Evolutionary conservation across 192 early-diverging fungal genomes (phyloP), one percentile per base, ranked within the genome.

Genomic region (Coemansia furcata): DNA sequence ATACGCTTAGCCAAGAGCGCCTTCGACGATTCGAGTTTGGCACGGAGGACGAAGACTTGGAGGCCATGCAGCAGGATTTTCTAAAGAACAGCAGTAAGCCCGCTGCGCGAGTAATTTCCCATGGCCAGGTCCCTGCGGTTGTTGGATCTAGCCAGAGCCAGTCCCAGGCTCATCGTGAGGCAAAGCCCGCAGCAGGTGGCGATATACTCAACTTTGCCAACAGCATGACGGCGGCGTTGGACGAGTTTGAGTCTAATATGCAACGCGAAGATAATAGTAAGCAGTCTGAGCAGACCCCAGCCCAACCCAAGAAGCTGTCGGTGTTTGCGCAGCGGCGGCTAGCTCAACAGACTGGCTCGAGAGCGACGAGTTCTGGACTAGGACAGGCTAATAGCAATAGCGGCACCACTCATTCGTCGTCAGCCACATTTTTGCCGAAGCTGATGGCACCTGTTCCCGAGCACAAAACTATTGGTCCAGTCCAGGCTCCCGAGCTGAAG

Each of bases 261-360:
- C 60, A 62, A 8, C 6, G 9, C 23, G 10, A 12, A 19, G 26
- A 50, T 3, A 60, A 15, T 21, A 55, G 19, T 17, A 38, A 60
- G 36, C 35, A 23, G n/a, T 7, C 17, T n/a, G n/a, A 9, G 36
- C 39, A 11, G 14, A 39, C 10, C 1, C 32, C 63, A 15, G 44
- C 30, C 37, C 66, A 50, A 26, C 21, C 36, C 14, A 80, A 74
- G 36, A 80, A 72, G 36, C 62, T 65, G 23, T 80, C 83, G 1
- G 63, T 84, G 11, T 84, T 84, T 72, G 83, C 83, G 12, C 83
- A 84, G 67, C 65, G 83, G 32, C 71, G 78, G 15, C 72, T 82
- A 44, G 76, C 72, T 17, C 69, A 72, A 43, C 78, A 76, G 33
- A 30, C 42, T 8, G 55, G 63, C 30, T 35, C 8, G 23, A 54